Percentiles rank a stretch among this genome's conserved stretches.
Evolutionary conservation across 257 asterid genomes (phyloP).

Genomic region (Capsicum rhomboideum): DNA sequence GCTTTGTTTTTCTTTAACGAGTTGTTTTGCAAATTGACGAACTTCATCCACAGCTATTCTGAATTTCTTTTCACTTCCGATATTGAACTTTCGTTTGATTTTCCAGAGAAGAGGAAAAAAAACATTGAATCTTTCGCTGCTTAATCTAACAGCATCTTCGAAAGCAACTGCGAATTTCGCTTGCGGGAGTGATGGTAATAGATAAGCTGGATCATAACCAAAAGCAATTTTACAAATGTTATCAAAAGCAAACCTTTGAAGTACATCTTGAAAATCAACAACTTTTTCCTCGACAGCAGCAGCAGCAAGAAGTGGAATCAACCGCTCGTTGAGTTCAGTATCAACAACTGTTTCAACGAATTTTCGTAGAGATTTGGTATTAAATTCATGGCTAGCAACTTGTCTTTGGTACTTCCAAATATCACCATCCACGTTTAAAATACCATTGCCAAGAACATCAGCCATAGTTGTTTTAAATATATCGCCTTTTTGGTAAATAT

Average conservation of each 20-base stretch:
- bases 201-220: not conserved
- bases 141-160: not conserved
- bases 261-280: conserved; percentile 47
- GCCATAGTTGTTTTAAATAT: conserved; percentile 3
- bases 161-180: not conserved
- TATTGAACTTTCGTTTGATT: not conserved
- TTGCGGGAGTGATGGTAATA: not conserved
- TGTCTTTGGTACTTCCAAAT: conserved; percentile 55
- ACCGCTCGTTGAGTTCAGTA: conserved; percentile 26
- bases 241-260: conserved; percentile 28
- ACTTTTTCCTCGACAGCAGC: conserved; percentile 15
- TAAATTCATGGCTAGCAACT: conserved; percentile 55
- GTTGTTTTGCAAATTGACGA: not conserved
- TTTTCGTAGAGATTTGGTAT: conserved; percentile 37
- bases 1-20: not conserved
- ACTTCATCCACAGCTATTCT: not conserved
- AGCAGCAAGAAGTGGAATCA: conserved; percentile 27
- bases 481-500: conserved; percentile 42
- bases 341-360: conserved; percentile 51
- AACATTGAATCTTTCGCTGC: not conserved
- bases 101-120: not conserved
- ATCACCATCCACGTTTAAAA: conserved; percentile 46
- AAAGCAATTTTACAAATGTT: not conserved
- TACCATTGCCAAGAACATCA: conserved; percentile 26
- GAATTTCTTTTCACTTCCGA: not conserved